A percentile compares a stretch with the other conserved stretches of the same genome.
Conservation (phyloP, 345 rosid genomes). For the Gossypium raimondii region DNA sequence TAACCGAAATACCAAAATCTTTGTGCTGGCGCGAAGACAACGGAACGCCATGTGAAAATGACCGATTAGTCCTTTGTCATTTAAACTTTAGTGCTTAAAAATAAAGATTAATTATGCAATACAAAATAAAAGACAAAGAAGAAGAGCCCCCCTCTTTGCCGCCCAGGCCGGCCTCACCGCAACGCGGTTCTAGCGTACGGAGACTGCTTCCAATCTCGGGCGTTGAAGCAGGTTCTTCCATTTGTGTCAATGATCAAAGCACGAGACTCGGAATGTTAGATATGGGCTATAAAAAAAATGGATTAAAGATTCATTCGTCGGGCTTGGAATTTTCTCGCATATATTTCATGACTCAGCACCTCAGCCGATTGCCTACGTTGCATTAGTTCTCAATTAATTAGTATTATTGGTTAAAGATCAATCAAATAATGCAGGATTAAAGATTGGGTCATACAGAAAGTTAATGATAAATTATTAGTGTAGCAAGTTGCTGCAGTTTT, state of each 20-base stretch:
- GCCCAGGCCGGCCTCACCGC: slow-evolving; percentile 6
- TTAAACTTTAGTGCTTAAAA: neutral
- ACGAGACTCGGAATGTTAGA: neutral
- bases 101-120: neutral
- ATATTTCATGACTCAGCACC: neutral
- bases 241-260: neutral
- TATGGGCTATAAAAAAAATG: neutral
- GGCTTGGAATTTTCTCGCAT: neutral
- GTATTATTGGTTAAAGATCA: neutral
- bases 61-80: neutral
- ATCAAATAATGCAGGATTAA: neutral
- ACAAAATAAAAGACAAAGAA: neutral
- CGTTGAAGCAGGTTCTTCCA: slow-evolving; percentile 4
- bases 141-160: slow-evolving; percentile 4
- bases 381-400: neutral
- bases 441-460: neutral
- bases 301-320: neutral
- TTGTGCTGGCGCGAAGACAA: slow-evolving; percentile 11
- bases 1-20: neutral
- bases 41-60: slow-evolving; percentile 8
- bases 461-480: neutral
- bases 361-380: neutral
- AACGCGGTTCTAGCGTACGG: neutral
- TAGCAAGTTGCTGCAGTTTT: neutral
- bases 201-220: neutral